phyloP scores from a whole-genome alignment of 2,329 filamentous ascomycete genomes.

The Emmonsiellopsis sp. region DNA sequence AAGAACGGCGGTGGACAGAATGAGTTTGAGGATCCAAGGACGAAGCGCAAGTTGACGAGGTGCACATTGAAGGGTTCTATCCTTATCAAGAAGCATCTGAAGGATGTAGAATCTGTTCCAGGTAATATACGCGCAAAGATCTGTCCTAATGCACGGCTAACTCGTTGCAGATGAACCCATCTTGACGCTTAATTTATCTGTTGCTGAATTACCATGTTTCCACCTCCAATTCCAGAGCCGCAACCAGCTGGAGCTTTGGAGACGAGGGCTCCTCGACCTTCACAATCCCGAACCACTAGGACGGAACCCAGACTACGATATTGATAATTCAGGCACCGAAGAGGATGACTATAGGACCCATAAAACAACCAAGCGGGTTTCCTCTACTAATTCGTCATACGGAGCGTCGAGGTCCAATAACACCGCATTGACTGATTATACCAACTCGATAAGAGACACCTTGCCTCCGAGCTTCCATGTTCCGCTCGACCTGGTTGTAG shows the following conservation, averaged over 20 bases:
- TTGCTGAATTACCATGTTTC: slow-evolving; percentile 86
- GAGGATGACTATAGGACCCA: slow-evolving; percentile 70
- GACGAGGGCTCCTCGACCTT: slow-evolving; percentile 74
- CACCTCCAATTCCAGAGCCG: slow-evolving; percentile 82
- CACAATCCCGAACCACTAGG: slow-evolving; percentile 56
- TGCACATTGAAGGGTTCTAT: slow-evolving; percentile 96
- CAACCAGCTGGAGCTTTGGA: slow-evolving; percentile 81
- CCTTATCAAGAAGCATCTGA: slow-evolving; percentile 94
- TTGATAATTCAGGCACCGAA: slow-evolving; percentile 70
- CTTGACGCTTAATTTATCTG: slow-evolving; percentile 81
- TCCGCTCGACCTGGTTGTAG: slow-evolving; percentile 88
- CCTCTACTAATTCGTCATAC: slow-evolving; percentile 75
- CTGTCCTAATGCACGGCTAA: neutral
- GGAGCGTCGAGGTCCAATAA: slow-evolving; percentile 73
- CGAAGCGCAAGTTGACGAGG: slow-evolving; percentile 57
- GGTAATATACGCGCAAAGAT: slow-evolving; percentile 24
- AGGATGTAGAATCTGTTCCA: slow-evolving; percentile 64
- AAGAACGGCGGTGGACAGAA: slow-evolving; percentile 51
- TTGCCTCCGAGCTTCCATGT: slow-evolving; percentile 60
- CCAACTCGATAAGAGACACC: slow-evolving; percentile 50
- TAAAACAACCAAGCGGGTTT: slow-evolving; percentile 58
- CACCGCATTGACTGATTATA: slow-evolving; percentile 89
- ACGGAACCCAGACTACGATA: slow-evolving; percentile 62
- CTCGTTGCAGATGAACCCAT: slow-evolving; percentile 60
- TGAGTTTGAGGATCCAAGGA: slow-evolving; percentile 54